A percentile compares a stretch with the other conserved stretches of the same genome.
These are phyloP conservation scores for Umbelopsis sp. DNA, from an alignment of 371 early-diverging fungal genomes.

Conservation along the genomic window DNA sequence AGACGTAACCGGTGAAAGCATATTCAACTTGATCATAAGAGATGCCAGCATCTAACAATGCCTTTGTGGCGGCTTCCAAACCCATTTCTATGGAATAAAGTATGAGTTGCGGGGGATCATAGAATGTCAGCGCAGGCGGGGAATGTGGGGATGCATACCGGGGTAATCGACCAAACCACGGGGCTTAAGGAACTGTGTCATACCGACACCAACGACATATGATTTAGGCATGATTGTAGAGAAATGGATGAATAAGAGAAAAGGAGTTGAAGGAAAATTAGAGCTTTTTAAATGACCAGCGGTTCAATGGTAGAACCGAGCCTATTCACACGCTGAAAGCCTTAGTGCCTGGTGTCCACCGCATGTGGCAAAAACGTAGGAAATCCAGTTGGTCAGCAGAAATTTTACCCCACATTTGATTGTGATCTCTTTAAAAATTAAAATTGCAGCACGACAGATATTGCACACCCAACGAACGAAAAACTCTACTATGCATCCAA, in stretches of 20 bases:
- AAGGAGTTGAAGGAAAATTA: neutral
- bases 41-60: constrained; percentile 70
- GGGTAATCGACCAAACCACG: constrained; percentile 64
- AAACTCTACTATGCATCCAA: too few relatives aligned
- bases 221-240: constrained; percentile 29
- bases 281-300: neutral
- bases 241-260: neutral
- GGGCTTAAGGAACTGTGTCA: constrained; percentile 70
- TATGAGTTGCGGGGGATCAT: neutral
- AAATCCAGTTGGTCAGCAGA: constrained; percentile 2
- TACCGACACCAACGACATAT: constrained; percentile 66
- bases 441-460: neutral
- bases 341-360: neutral
- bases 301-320: constrained; percentile 9
- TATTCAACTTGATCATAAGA: constrained; percentile 70
- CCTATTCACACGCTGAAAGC: constrained; percentile 14
- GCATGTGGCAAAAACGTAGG: neutral
- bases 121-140: neutral
- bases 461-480: too few relatives aligned
- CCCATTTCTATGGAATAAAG: constrained; percentile 54
- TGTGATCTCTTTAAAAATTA: neutral
- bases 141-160: constrained; percentile 34
- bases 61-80: constrained; percentile 77
- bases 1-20: constrained; percentile 66
- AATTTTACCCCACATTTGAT: constrained; percentile 11